These are phyloP conservation scores for Asterophora lycoperdoides DNA, from an alignment of 768 basidiomycete species.

Conservation along the genomic window DNA sequence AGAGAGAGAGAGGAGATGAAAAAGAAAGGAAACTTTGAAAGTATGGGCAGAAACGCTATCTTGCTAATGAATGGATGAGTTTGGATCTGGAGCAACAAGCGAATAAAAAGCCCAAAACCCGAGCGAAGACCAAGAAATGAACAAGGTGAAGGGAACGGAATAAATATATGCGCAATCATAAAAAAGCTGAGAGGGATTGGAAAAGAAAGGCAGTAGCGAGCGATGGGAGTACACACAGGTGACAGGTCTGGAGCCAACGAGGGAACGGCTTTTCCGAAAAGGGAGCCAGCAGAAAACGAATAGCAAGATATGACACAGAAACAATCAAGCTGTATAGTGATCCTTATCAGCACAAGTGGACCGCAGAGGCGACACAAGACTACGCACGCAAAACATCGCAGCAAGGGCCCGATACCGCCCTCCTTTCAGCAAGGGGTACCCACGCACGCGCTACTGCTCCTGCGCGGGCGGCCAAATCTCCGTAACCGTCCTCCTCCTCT, in stretches of 20 bases:
- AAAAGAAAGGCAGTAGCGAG: not conserved
- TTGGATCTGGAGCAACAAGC: too few relatives aligned
- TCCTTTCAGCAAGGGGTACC: too few relatives aligned
- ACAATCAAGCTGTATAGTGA: not conserved
- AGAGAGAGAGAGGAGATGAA: too few relatives aligned
- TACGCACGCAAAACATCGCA: not conserved
- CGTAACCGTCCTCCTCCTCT: slow-evolving; percentile 41
- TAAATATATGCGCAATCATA: slow-evolving; percentile 12
- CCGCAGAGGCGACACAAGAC: not conserved
- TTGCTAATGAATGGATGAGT: too few relatives aligned
- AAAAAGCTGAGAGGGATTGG: not conserved
- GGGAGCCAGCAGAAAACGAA: not conserved
- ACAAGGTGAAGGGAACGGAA: slow-evolving; percentile 10
- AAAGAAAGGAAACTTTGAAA: too few relatives aligned
- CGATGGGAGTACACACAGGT: not conserved
- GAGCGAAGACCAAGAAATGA: not conserved
- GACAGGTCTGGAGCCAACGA: not conserved
- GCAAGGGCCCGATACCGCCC: not conserved
- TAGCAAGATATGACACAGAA: not conserved
- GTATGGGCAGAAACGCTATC: too few relatives aligned
- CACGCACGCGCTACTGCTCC: too few relatives aligned
- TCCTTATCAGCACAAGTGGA: not conserved
- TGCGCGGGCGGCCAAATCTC: slow-evolving; percentile 36
- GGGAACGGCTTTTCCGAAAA: not conserved
- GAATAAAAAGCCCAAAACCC: not conserved